Evolutionary conservation across 2,329 filamentous ascomycete genomes (phyloP).

Genomic region (Coniochaeta ligniaria): DNA sequence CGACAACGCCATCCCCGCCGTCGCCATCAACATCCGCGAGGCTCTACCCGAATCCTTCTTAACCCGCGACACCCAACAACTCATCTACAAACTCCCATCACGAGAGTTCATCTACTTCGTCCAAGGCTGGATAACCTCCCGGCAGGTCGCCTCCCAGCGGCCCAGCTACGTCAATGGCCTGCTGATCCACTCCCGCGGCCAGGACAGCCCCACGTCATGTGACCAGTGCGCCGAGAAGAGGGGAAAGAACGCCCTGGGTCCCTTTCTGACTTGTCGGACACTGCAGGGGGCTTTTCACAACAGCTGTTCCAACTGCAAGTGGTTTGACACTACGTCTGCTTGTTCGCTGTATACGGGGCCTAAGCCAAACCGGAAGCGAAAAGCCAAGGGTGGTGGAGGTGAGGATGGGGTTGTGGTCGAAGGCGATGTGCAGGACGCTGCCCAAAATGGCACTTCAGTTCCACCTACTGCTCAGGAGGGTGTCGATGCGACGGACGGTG

Average conservation of each 20-base stretch:
- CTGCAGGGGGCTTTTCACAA: constrained; percentile 15
- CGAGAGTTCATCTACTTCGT: constrained; percentile 18
- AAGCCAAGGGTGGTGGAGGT: constrained; percentile 11
- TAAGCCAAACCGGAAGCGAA: constrained; percentile 18
- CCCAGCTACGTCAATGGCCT: constrained; percentile 20
- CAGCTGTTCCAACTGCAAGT: constrained; percentile 21
- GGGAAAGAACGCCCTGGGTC: constrained; percentile 16
- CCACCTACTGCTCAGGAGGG: too few relatives aligned
- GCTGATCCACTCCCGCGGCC: constrained; percentile 19
- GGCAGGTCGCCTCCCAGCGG: constrained; percentile 18
- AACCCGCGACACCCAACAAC: constrained; percentile 15
- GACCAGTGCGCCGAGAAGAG: constrained; percentile 14
- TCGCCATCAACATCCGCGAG: constrained; percentile 13
- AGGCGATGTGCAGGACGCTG: neutral
- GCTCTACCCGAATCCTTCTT: constrained; percentile 14
- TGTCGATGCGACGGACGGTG: too few relatives aligned
- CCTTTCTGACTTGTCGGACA: constrained; percentile 15
- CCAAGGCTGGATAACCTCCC: constrained; percentile 19
- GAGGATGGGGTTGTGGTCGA: neutral
- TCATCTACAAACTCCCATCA: constrained; percentile 14
- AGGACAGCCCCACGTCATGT: constrained; percentile 13
- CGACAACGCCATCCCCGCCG: constrained; percentile 9
- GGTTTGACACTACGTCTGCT: constrained; percentile 18
- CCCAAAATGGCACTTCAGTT: neutral
- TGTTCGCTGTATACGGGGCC: constrained; percentile 19